phyloP scores from a whole-genome alignment of 805 yeast species.

The Spencermartinsiella europaea region DNA sequence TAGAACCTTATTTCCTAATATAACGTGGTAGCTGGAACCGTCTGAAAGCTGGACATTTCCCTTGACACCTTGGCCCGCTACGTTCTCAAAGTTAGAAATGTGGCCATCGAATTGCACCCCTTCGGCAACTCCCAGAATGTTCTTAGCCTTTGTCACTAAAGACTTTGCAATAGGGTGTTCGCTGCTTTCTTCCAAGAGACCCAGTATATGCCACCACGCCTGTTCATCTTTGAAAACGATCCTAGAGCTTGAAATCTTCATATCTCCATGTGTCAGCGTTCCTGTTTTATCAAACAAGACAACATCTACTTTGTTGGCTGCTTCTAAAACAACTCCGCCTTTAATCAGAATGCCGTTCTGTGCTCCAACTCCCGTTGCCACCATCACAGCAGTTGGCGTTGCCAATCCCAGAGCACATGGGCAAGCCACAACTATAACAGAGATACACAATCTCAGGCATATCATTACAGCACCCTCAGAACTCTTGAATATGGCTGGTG shows the following conservation, averaged over 20 bases:
- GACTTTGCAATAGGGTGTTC: conserved; percentile 90
- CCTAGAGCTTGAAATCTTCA: conserved; percentile 41
- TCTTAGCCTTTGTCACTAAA: conserved; percentile 40
- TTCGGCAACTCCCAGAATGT: conserved; percentile 11
- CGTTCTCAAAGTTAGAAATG: conserved; percentile 24
- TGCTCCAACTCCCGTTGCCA: conserved; percentile 97
- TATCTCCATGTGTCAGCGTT: conserved; percentile 80
- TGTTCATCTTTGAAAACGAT: conserved; percentile 4
- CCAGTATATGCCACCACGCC: conserved; percentile 50
- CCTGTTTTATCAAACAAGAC: conserved; percentile 95
- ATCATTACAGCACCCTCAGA: conserved; percentile 56
- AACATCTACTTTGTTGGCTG: conserved; percentile 55
- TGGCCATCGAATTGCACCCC: conserved; percentile 9
- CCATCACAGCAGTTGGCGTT: conserved; percentile 99
- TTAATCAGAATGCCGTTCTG: conserved; percentile 81
- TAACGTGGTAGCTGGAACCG: conserved; percentile 30
- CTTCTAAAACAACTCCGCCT: conserved; percentile 87
- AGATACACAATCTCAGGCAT: conserved; percentile 74
- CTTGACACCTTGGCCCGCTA: conserved; percentile 32
- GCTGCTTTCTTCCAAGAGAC: conserved; percentile 59
- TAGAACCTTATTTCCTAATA: conserved; percentile 47
- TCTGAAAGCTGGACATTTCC: conserved; percentile 22
- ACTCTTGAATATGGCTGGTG: conserved; percentile 47
- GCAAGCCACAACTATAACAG: conserved; percentile 95
- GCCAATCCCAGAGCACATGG: conserved; percentile 98